phyloP scores from a whole-genome alignment of 345 rosid species.

The Eucalyptus lansdowneana region DNA sequence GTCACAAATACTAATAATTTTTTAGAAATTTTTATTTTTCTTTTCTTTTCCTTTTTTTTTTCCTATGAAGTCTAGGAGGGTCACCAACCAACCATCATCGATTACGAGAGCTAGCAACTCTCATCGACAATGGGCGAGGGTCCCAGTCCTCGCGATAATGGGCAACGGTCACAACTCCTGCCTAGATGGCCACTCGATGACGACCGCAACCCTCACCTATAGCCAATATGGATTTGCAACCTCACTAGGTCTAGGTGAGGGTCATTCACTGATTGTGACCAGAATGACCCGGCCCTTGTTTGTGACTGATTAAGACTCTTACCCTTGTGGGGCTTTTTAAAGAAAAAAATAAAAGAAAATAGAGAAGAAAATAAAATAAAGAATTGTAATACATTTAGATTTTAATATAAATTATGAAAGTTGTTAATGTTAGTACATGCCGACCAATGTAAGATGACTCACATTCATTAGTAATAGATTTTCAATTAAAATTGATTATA shows the following conservation, averaged over 20 bases:
- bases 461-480: background rate
- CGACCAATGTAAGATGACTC: background rate
- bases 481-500: rapidly evolving
- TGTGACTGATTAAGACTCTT: too few relatives aligned
- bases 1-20: too few relatives aligned
- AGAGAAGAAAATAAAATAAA: background rate
- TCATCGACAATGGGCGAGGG: background rate
- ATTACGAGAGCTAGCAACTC: background rate
- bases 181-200: background rate
- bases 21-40: too few relatives aligned
- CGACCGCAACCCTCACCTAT: background rate
- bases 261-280: too few relatives aligned
- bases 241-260: background rate
- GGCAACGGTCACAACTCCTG: rapidly evolving
- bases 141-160: rapidly evolving
- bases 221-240: background rate
- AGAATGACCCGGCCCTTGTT: background rate
- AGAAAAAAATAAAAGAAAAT: too few relatives aligned
- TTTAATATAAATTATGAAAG: too few relatives aligned
- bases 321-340: background rate
- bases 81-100: background rate
- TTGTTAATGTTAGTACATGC: background rate
- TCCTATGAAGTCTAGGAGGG: background rate
- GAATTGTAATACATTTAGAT: too few relatives aligned
- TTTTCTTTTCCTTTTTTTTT: too few relatives aligned